Evolutionary conservation across 2,329 filamentous ascomycete species (phyloP), one percentile per base, ranked within the genome.

Genomic region (Sclerotinia minor): DNA sequence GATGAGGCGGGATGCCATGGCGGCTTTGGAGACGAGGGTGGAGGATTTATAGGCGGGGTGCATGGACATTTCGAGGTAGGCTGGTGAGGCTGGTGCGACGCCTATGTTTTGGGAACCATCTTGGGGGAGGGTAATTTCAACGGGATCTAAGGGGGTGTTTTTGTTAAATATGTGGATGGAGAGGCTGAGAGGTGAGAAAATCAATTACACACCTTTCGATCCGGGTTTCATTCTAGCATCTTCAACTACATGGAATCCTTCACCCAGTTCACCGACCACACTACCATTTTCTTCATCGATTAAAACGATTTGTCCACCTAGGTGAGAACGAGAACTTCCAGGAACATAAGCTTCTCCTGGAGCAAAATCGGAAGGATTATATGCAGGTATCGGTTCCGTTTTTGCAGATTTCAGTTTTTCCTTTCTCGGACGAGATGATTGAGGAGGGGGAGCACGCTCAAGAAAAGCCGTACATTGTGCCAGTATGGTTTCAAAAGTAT

Each of bases 401-500:
- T 71, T 70, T 41, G 45, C 77, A 73, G 44, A 78, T 72, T 60
- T 76, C 72, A 67, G 79, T 55, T 72, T 74, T 19, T 55, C 66
- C 45, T 67, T 70, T 13, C 68, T 64, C 29, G 74, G 68, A 15
- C 71, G 70, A 19, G 72, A 70, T 45, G 69, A 69, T 64, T 70
- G 73, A 32, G 76, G 76, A 8, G 91, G 87, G 52, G 89, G 83
- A 13, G 92, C 89, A 55, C 93, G 88, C 79, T 98, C 94, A 5
- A 97, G 85, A 78, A 99, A 98, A 2, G 94, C 92, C 2, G 94
- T 98, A 79, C 94, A 98, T 80, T 98, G 93, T n/a, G 94, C 94
- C 63, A 98, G 84, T 72, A 98, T 98, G 3, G 94, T 97, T 82
- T 98, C 94, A 76, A 97, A 98, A 0, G 94, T 98, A 77, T 97